phyloP scores from a whole-genome alignment of 2,329 filamentous ascomycete genomes.

The Byssoonygena ceratinophila region DNA sequence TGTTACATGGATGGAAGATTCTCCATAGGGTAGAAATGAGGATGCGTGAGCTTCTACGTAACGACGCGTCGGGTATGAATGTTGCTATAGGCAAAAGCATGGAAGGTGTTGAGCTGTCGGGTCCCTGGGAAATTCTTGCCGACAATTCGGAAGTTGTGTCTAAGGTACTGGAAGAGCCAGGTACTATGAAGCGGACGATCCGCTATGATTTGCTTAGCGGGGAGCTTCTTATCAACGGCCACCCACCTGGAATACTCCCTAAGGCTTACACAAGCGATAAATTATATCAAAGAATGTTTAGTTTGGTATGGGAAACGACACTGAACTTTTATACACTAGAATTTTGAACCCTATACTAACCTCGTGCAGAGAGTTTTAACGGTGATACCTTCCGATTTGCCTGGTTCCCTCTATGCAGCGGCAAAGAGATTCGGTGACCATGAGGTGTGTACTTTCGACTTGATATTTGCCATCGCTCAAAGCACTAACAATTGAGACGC shows the following conservation, averaged over 20 bases:
- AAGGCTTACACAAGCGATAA: slow-evolving; percentile 15
- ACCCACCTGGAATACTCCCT: slow-evolving; percentile 24
- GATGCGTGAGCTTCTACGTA: slow-evolving; percentile 14
- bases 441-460: slow-evolving; percentile 19
- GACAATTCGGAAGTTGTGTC: slow-evolving; percentile 17
- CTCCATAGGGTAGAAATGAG: slow-evolving; percentile 16
- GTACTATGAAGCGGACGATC: slow-evolving; percentile 18
- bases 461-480: too few species aligned
- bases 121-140: slow-evolving; percentile 21
- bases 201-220: slow-evolving; percentile 25
- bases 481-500: too few species aligned
- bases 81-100: slow-evolving; percentile 21
- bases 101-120: slow-evolving; percentile 21
- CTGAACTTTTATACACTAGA: too few species aligned
- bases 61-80: slow-evolving; percentile 19
- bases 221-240: slow-evolving; percentile 25
- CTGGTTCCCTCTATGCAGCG: slow-evolving; percentile 30
- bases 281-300: slow-evolving; percentile 21
- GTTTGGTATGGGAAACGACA: slow-evolving; percentile 19
- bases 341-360: slow-evolving; percentile 11
- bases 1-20: slow-evolving; percentile 16
- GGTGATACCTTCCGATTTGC: slow-evolving; percentile 27
- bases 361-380: slow-evolving; percentile 21
- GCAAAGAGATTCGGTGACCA: slow-evolving; percentile 20
- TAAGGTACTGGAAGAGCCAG: slow-evolving; percentile 10